A percentile compares a stretch with the other conserved stretches of the same genome.
Conservation (phyloP, 805 yeast genomes). For the Torulaspora gathmanii region DNA sequence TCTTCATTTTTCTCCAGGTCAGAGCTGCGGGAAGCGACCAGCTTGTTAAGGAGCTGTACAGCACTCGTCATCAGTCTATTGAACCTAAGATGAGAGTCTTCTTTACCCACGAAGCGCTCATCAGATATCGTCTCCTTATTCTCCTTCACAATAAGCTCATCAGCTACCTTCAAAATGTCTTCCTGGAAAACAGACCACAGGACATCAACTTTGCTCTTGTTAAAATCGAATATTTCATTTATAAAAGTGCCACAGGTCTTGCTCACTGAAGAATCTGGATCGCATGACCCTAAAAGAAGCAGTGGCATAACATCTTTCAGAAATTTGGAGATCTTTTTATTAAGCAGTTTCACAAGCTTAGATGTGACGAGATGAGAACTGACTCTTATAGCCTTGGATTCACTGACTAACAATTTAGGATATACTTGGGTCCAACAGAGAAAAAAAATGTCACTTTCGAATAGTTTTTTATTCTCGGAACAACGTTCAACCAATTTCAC, state of each 20-base stretch:
- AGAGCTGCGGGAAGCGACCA: constrained; percentile 15
- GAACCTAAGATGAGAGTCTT: constrained; percentile 63
- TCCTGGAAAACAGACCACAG: constrained; percentile 57
- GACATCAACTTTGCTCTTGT: constrained; percentile 48
- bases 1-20: constrained; percentile 22
- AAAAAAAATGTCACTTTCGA: constrained; percentile 51
- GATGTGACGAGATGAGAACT: constrained; percentile 64
- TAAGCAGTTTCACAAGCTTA: constrained; percentile 44
- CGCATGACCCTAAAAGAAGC: constrained; percentile 68
- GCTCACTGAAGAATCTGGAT: constrained; percentile 60
- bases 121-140: constrained; percentile 64
- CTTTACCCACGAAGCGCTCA: constrained; percentile 59
- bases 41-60: constrained; percentile 43
- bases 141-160: constrained; percentile 52
- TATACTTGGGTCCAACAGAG: constrained; percentile 75
- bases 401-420: constrained; percentile 71
- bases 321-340: constrained; percentile 58
- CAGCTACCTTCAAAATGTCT: constrained; percentile 52
- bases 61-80: constrained; percentile 51
- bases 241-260: constrained; percentile 46
- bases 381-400: constrained; percentile 58
- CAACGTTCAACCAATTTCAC: constrained; percentile 31
- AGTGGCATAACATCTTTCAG: constrained; percentile 68
- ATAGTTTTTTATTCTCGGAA: constrained; percentile 16
- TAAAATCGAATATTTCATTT: constrained; percentile 50